Evolutionary conservation across 345 rosid species (phyloP), one percentile per base, ranked within the genome.

Genomic region (Bruguiera parviflora): DNA sequence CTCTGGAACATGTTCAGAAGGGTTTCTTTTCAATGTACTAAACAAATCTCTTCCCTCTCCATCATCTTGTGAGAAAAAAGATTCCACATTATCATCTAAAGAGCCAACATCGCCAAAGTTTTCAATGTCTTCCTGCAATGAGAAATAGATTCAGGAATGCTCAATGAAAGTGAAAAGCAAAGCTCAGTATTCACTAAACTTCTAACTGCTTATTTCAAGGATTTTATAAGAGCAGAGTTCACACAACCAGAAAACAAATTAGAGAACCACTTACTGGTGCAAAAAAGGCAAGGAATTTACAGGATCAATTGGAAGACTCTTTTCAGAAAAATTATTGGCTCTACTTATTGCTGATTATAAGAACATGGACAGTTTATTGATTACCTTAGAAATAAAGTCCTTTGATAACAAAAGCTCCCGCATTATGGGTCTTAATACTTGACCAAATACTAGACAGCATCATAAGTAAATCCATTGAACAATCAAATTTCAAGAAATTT

Each of bases 61-160:
- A 70, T 90, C 96, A 78, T 86, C 97, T 37, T 82, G 96, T 20
- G 97, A 87, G 76, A 95, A 81, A 77, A 95, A 92, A 25, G 97
- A 95, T 76, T 95, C 97, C 70, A 95, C 90, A 69, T 92, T 90
- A 77, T 91, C 98, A 69, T 94, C 98, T 31, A 94, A 80, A 73
- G 92, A 84, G 60, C 94, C 98, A 71, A 90, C 89, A 75, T 93
- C 99, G 65, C 90, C 99, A 86, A 92, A 95, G 79, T 87, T 86
- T 52, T 92, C 99, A 61, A 91, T 86, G 84, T 95, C 97, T 27
- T 92, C 97, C 99, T 95, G 96, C 84, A 82, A 76, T 85, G 53
- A 74, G 68, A 71, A 72, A 31, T n/a, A 37, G 64, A 58, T 18
- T 67, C 68, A 61, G 67, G 65, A 64, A 73, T 53, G 74, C 39